phyloP scores from a whole-genome alignment of 148 eudicot genomes.

The Spergularia marina region DNA sequence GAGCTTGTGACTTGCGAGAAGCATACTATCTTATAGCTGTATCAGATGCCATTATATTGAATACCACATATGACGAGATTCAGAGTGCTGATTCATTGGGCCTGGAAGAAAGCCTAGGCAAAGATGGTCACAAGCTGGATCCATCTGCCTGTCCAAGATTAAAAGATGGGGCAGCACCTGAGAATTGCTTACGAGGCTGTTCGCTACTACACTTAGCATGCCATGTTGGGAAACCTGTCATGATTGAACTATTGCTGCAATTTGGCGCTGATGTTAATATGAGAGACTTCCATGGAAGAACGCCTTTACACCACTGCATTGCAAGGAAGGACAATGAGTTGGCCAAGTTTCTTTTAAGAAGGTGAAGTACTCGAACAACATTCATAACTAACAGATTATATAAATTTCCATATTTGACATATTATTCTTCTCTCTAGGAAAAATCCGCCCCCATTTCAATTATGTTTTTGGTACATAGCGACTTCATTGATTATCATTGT shows the following conservation, averaged over 20 bases:
- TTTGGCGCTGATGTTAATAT: slow-evolving; percentile 79
- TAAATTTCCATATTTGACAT: no score
- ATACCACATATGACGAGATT: slow-evolving; percentile 62
- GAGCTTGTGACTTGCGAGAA: slow-evolving; percentile 57
- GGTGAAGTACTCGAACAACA: slow-evolving; percentile 36
- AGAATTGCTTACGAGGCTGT: slow-evolving; percentile 67
- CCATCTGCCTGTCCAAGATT: slow-evolving; percentile 55
- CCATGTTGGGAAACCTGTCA: slow-evolving; percentile 55
- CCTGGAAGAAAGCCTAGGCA: slow-evolving; percentile 29
- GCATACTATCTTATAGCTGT: slow-evolving; percentile 63
- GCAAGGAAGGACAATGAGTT: slow-evolving; percentile 54
- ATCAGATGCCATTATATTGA: slow-evolving; percentile 55
- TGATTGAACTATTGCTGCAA: slow-evolving; percentile 86
- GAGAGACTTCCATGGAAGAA: slow-evolving; percentile 83
- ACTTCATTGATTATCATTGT: no score
- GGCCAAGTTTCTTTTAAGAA: slow-evolving; percentile 88
- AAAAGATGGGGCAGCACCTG: slow-evolving; percentile 46
- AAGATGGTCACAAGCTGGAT: slow-evolving; percentile 38
- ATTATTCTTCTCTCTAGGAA: no score
- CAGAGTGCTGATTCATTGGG: slow-evolving; percentile 30
- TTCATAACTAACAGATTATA: neutral
- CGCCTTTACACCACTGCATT: slow-evolving; percentile 93
- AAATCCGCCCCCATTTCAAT: no score
- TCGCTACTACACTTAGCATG: slow-evolving; percentile 88
- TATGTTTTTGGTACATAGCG: no score